Percentiles rank a stretch among this genome's conserved stretches.
Evolutionary conservation across 768 basidiomycete species (phyloP).

Genomic region (Phylloporus sp.): DNA sequence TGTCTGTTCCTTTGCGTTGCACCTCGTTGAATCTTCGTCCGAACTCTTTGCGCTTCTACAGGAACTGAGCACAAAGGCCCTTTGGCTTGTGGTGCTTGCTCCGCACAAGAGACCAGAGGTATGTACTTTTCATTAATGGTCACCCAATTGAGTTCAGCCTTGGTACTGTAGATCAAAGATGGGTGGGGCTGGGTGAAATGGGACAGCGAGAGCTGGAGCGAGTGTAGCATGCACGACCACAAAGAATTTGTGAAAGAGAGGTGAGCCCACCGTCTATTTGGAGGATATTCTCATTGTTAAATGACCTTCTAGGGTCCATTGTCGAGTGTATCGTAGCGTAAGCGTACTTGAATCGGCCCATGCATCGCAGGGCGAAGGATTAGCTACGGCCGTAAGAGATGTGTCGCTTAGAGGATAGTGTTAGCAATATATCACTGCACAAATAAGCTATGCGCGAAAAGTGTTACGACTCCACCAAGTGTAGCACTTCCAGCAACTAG

Average conservation of each 20-base stretch:
- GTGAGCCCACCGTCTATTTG: slow-evolving; percentile 20
- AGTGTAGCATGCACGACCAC: slow-evolving; percentile 38
- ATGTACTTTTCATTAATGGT: slow-evolving; percentile 1
- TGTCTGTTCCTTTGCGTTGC: slow-evolving; percentile 71
- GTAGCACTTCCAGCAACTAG: slow-evolving; percentile 30
- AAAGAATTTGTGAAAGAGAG: slow-evolving; percentile 47
- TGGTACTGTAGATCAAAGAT: slow-evolving; percentile 48
- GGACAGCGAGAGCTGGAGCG: slow-evolving; percentile 48
- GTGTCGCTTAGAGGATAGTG: background rate
- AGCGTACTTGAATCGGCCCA: slow-evolving; percentile 3
- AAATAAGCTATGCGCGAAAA: slow-evolving; percentile 21
- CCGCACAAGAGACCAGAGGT: slow-evolving; percentile 80
- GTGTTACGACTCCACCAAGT: slow-evolving; percentile 23
- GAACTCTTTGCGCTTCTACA: slow-evolving; percentile 62
- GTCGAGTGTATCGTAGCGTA: slow-evolving; percentile 28
- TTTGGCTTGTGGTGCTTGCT: slow-evolving; percentile 66
- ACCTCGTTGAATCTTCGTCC: slow-evolving; percentile 58
- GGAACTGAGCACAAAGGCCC: slow-evolving; percentile 56
- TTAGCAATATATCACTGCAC: slow-evolving; percentile 11
- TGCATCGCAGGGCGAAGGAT: background rate
- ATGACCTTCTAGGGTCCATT: slow-evolving; percentile 21
- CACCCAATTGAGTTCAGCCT: background rate
- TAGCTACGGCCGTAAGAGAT: background rate
- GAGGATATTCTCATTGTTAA: background rate
- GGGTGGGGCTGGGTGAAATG: slow-evolving; percentile 68